Conservation (phyloP, 495 filamentous ascomycete genomes). For the Mytilinidion resinicola region DNA sequence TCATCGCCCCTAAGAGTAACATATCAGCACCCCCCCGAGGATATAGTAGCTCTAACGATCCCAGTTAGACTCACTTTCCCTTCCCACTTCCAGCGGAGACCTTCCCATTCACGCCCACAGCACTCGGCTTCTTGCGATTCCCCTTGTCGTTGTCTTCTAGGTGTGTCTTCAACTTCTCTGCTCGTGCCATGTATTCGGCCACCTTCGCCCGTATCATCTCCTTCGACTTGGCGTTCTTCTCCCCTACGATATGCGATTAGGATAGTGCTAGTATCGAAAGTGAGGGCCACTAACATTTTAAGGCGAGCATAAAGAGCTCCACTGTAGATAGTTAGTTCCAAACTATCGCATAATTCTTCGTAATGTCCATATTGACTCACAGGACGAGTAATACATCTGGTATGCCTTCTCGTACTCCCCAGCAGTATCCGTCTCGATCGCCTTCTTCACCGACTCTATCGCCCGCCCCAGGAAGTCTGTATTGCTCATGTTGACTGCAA, state of each 20-base stretch:
- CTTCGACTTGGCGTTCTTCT: slow-evolving; percentile 93
- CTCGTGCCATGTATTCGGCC: slow-evolving; percentile 94
- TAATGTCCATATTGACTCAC: slow-evolving; percentile 27
- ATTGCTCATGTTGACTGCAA: slow-evolving; percentile 67
- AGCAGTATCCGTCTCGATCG: slow-evolving; percentile 93
- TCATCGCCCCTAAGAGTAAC: slow-evolving; percentile 35
- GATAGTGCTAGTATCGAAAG: neutral
- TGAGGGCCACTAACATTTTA: slow-evolving; percentile 59
- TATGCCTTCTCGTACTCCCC: slow-evolving; percentile 95
- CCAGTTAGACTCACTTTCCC: slow-evolving; percentile 46
- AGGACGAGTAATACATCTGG: slow-evolving; percentile 81
- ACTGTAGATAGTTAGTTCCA: slow-evolving; percentile 39
- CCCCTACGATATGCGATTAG: slow-evolving; percentile 40
- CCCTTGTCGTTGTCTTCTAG: slow-evolving; percentile 65
- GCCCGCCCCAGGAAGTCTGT: slow-evolving; percentile 94
- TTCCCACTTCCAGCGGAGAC: slow-evolving; percentile 63
- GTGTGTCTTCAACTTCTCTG: slow-evolving; percentile 93
- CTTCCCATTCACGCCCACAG: slow-evolving; percentile 82
- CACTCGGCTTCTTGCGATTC: slow-evolving; percentile 64
- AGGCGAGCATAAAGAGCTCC: slow-evolving; percentile 90
- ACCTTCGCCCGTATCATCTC: slow-evolving; percentile 93
- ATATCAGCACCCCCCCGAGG: slow-evolving; percentile 3
- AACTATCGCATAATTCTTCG: neutral
- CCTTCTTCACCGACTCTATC: slow-evolving; percentile 91
- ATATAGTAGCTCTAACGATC: neutral